Evolutionary conservation across 805 yeast genomes (phyloP).

Genomic region (Isabelozyma heimii): DNA sequence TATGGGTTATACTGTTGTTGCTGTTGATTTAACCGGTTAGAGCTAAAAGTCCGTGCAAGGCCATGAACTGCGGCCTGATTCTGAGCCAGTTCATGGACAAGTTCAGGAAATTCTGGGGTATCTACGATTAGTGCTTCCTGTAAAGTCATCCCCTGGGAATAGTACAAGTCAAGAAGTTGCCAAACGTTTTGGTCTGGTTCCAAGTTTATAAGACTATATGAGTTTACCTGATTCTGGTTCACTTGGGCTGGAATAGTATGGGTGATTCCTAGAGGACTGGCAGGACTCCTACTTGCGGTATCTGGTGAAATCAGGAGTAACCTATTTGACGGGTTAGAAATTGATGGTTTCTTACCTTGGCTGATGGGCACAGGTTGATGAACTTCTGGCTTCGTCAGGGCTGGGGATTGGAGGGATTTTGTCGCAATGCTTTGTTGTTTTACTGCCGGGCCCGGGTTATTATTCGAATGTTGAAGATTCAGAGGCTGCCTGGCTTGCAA

Average conservation of each 20-base stretch:
- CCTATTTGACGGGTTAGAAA: neutral
- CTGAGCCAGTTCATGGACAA: neutral
- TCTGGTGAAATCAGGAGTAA: slow-evolving; percentile 1
- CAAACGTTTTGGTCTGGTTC: slow-evolving; percentile 66
- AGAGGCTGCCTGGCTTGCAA: slow-evolving; percentile 7
- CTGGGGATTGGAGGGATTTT: neutral
- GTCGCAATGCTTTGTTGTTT: slow-evolving; percentile 2
- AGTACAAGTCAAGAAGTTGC: slow-evolving; percentile 55
- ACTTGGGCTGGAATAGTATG: neutral
- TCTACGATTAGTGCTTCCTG: slow-evolving; percentile 63
- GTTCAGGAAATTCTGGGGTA: slow-evolving; percentile 22
- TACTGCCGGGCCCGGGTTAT: slow-evolving; percentile 10
- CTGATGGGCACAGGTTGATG: neutral
- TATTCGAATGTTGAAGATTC: neutral
- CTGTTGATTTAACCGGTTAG: slow-evolving; percentile 1
- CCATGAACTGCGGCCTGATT: neutral
- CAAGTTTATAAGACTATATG: slow-evolving; percentile 14
- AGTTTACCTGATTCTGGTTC: neutral
- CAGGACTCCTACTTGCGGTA: neutral
- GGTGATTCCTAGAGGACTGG: slow-evolving; percentile 9
- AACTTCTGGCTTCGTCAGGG: neutral
- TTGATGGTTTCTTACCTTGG: neutral
- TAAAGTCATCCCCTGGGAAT: slow-evolving; percentile 67
- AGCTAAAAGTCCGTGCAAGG: neutral
- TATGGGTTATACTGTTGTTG: slow-evolving; percentile 4